Evolutionary conservation across 371 early-diverging fungal genomes (phyloP), one percentile per base, ranked within the genome.

Genomic region (Parasitella parasitica): DNA sequence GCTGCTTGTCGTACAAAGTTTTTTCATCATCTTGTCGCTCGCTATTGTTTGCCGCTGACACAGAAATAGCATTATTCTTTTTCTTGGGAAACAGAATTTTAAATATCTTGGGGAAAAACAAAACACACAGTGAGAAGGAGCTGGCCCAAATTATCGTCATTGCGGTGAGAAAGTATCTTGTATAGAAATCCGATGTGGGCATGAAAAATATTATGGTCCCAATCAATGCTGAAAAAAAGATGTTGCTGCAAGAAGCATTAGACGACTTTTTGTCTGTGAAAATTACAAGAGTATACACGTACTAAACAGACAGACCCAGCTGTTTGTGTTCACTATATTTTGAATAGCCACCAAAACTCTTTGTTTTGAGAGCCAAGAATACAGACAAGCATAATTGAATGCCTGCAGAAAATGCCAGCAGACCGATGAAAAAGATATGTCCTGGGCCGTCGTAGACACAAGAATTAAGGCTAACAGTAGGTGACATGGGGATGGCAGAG

Each of bases 321-420:
- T 84, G 85, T 4, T 77, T 75, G 27, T 81, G 81, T 46, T 84
- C 85, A 39, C 80, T 84, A 48, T 84, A 81, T 53, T 75, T 72
- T 8, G 81, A 81, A 9, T 72, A 70, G 4, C 63, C 53, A 5
- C 73, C 73, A 20, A 80, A 82, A 22, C 72, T 62, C 12, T 82
- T 73, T 13, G 81, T 84, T 64, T 68, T 81, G 13, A 43, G 20
- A 5, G 43, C 24, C 16, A 57, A 15, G 30, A 46, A 34, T 6
- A 26, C 39, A 6, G 48, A 81, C 55, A 81, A 60, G 1, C 76
- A 34, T 6, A 84, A 63, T 52, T 82, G 54, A 0, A 49, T 55
- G 2, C 63, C 77, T 20, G 70, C 72, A 32, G 73, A 78, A 0
- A 72, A 56, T 5, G 72, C 54, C 2, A 72, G 37, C 15, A 80